Base-by-base conservation (phyloP, 2,329 filamentous ascomycete genomes). In the Lachnellula hyalina region DNA sequence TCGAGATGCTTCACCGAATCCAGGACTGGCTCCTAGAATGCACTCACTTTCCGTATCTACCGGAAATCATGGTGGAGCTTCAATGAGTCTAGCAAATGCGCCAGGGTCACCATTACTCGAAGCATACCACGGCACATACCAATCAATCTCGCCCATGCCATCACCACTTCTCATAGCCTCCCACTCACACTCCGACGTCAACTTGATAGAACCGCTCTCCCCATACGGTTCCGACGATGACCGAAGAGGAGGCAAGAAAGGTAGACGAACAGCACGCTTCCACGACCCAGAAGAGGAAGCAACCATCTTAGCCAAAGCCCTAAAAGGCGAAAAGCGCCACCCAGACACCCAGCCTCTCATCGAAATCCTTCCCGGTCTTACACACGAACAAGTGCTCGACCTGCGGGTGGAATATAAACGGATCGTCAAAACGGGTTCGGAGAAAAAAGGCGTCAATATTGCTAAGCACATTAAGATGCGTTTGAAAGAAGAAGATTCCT, bases 131-230 rank as follows among this genome's bases (percentile, higher is more conserved):
- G 93, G 93, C 40, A 96, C 92, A 0, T 97, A 96, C 65, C 93
- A 97, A 71, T 90, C 89, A 55, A 89, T 95, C 64, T 96, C 92
- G 0, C 92, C 93, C 0, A 96, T 96, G 90, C 92, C 92, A 0
- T 91, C 91, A 0, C 90, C 92, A 0, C 75, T 92, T 71, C 23
- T 85, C 65, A 67, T 84, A 4, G 71, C 83, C 2, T 73, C 75
- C 1, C 67, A 75, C 47, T 71, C 76, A 32, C 59, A 63, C 36
- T 75, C 79, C 36, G 76, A 84, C 9, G 56, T 64, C 17, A 57
- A 63, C 57, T n/a, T 65, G 55, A 63, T 80, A 25, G 80, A 83
- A 38, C 72, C 76, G 1, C 71, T 84, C 14, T 81, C 80, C 0
- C 79, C 82, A 0, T 66, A 77, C 9, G 70, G 72, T 50, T 83